These are phyloP conservation scores for Tuber magnatum DNA, from an alignment of 495 filamentous ascomycete genomes.

Conservation along the genomic window DNA sequence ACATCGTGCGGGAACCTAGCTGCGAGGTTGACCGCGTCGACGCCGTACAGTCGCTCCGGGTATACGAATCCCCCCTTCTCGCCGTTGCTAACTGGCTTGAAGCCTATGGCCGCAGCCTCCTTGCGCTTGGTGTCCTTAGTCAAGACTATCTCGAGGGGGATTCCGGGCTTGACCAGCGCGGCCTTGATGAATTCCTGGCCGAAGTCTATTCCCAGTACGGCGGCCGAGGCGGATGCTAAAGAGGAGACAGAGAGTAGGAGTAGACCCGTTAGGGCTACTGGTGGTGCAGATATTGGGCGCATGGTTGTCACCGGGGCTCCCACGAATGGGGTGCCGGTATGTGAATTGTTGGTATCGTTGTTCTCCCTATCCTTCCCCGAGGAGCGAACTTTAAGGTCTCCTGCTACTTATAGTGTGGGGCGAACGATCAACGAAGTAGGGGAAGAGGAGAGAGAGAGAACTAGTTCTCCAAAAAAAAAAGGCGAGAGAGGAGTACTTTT, in stretches of 20 bases:
- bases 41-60: conserved; percentile 86
- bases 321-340: conserved; percentile 14
- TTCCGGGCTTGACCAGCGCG: conserved; percentile 90
- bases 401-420: not conserved
- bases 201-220: conserved; percentile 86
- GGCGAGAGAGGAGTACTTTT: conserved; percentile 13
- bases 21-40: conserved; percentile 78
- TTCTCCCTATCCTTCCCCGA: not conserved
- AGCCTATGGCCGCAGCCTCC: conserved; percentile 82
- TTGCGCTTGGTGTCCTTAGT: conserved; percentile 99
- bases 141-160: conserved; percentile 94
- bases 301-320: conserved; percentile 27
- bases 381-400: not conserved
- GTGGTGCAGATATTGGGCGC: conserved; percentile 31
- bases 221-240: conserved; percentile 55
- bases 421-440: not conserved
- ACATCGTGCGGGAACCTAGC: conserved; percentile 86
- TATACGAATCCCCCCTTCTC: conserved; percentile 52
- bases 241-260: conserved; percentile 54
- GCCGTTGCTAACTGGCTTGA: conserved; percentile 67
- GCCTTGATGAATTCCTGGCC: conserved; percentile 98
- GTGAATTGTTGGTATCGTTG: conserved; percentile 10
- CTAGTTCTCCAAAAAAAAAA: not conserved
- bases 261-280: conserved; percentile 37
- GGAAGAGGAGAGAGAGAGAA: not conserved